These are phyloP conservation scores for Mycena sanguinolenta DNA, from an alignment of 768 basidiomycete genomes.

Conservation along the genomic window DNA sequence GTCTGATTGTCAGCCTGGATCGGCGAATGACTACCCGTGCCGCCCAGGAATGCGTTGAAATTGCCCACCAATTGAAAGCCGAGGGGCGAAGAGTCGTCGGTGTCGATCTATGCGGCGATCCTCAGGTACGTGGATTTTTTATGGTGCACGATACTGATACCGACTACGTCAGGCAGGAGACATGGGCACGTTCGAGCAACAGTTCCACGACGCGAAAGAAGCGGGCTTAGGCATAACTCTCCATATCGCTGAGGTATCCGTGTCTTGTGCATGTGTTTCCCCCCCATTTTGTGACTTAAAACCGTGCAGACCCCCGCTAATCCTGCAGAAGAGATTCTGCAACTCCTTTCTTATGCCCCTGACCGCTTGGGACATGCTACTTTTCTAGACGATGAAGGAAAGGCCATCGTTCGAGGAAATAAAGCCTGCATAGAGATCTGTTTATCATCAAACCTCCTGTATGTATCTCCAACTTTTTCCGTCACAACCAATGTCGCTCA, in stretches of 20 bases:
- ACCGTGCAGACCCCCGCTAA: conserved; percentile 62
- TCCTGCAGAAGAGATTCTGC: conserved; percentile 68
- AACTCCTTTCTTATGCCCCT: conserved; percentile 75
- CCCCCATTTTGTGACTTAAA: conserved; percentile 55
- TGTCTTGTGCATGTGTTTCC: too few species aligned
- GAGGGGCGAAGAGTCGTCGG: conserved; percentile 79
- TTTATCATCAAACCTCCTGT: conserved; percentile 84
- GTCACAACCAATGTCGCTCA: conserved; percentile 32
- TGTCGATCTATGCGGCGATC: conserved; percentile 87
- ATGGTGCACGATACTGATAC: neutral
- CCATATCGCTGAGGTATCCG: conserved; percentile 83
- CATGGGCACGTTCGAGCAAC: conserved; percentile 61
- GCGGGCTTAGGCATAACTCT: conserved; percentile 81
- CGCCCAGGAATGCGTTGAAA: conserved; percentile 66
- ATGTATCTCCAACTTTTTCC: conserved; percentile 61
- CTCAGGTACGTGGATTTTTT: conserved; percentile 48
- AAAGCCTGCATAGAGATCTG: conserved; percentile 85
- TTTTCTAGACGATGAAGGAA: conserved; percentile 75
- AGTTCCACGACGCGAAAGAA: conserved; percentile 66
- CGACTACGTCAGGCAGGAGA: conserved; percentile 59
- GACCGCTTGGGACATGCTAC: conserved; percentile 86
- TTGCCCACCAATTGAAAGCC: conserved; percentile 66
- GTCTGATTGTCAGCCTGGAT: conserved; percentile 83
- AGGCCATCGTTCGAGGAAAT: conserved; percentile 63
- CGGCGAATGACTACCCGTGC: conserved; percentile 69